Percentiles rank a stretch among this genome's conserved stretches.
These are phyloP conservation scores for Aspergillus carbonarius DNA, from an alignment of 2,329 filamentous ascomycete species.

Conservation along the genomic window DNA sequence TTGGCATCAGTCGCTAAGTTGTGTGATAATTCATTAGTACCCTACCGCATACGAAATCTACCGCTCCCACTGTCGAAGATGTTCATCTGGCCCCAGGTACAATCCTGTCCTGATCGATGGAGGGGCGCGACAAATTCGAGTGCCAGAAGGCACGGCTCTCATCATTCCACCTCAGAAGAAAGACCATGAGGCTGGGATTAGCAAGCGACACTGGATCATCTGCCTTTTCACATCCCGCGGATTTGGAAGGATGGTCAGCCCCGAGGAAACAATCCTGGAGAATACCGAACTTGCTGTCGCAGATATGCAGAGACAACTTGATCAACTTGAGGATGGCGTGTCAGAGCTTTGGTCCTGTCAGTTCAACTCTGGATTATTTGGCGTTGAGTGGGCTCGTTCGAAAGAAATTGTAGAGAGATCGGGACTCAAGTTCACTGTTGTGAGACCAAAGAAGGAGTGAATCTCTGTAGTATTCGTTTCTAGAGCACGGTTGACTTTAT, in stretches of 20 bases:
- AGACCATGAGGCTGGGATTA: conserved; percentile 21
- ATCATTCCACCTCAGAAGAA: conserved; percentile 53
- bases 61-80: conserved; percentile 46
- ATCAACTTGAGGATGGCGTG: conserved; percentile 24
- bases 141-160: conserved; percentile 49
- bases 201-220: conserved; percentile 53
- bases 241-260: conserved; percentile 46
- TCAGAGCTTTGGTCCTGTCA: conserved; percentile 50
- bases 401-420: conserved; percentile 43
- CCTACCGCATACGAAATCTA: conserved; percentile 53
- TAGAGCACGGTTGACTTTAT: not conserved
- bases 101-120: conserved; percentile 3
- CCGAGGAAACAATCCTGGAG: conserved; percentile 46
- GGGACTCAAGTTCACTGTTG: conserved; percentile 37
- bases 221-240: conserved; percentile 58
- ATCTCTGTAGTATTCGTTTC: not conserved
- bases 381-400: conserved; percentile 55
- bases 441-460: conserved; percentile 26
- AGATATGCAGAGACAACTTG: conserved; percentile 49
- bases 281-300: conserved; percentile 52
- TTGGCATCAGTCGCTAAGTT: not conserved
- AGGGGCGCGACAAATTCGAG: conserved; percentile 14
- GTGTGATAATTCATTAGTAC: conserved; percentile 39
- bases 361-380: conserved; percentile 60
- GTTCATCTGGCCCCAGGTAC: conserved; percentile 16